Evolutionary conservation across 2,329 filamentous ascomycete species (phyloP).

Genomic region (Colletotrichum acutatum): DNA sequence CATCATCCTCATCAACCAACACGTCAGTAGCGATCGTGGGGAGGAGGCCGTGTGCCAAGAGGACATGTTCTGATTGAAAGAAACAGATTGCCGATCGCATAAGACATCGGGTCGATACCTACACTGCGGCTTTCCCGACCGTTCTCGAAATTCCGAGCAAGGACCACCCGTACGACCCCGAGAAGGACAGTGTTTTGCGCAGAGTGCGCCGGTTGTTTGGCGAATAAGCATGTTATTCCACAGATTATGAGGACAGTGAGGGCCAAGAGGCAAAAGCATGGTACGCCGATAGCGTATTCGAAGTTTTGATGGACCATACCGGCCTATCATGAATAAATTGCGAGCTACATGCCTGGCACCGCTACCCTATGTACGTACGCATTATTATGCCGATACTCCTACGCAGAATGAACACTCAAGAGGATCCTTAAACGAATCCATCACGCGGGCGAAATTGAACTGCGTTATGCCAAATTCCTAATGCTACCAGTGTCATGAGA

Average conservation of each 20-base stretch:
- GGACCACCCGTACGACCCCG: constrained; percentile 98
- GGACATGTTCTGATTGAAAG: constrained; percentile 37
- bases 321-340: constrained; percentile 21
- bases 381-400: constrained; percentile 31
- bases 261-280: background rate
- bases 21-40: constrained; percentile 67
- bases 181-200: constrained; percentile 97
- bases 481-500: constrained; percentile 35
- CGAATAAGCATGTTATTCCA: constrained; percentile 62
- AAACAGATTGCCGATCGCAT: constrained; percentile 90
- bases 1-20: constrained; percentile 96
- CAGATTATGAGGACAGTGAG: background rate
- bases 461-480: constrained; percentile 10
- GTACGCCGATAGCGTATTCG: background rate
- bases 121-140: constrained; percentile 95
- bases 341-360: constrained; percentile 27
- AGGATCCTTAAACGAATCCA: background rate
- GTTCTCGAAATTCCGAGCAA: constrained; percentile 98
- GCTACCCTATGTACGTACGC: constrained; percentile 33
- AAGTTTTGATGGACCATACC: background rate
- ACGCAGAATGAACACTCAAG: constrained; percentile 19
- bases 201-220: constrained; percentile 78
- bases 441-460: constrained; percentile 15
- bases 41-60: background rate
- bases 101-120: constrained; percentile 88